Base-by-base conservation (phyloP, 306 rosid species). In the Clitoria ternatea region DNA sequence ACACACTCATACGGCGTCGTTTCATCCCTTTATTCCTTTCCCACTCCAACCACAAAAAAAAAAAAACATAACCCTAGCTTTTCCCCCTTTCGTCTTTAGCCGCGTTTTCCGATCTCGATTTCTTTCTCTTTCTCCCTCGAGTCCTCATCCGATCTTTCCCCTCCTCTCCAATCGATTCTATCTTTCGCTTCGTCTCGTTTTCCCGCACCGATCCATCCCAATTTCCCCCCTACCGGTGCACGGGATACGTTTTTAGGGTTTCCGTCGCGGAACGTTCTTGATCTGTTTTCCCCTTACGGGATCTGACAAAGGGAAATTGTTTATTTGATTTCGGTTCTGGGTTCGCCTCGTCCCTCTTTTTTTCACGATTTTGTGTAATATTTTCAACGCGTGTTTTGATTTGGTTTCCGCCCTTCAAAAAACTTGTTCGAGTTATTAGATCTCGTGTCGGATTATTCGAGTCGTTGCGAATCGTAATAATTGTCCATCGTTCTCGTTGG, bases 41-140 rank as follows among this genome's bases (percentile, higher is more conserved):
- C 39, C 74, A 39, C 72, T 60, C 80, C 40, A 50, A 50, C 76
- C 79, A 11, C 39, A 37, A 61, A 60, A n/a, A 43, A 66, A 78
- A 74, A 50, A 49, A 49, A 72, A 66, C 24, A 76, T 33, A 90
- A 76, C 92, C 93, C 92, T 83, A 85, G 61, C 78, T 60, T 69
- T 75, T 45, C 64, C 83, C 85, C 26, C 52, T 74, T 77, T 81
- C 79, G 70, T 85, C 75, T 48, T 42, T 82, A 79, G 85, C 89
- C 84, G 86, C 87, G 55, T 80, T 76, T 90, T 76, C 70, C 78
- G 77, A 83, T 84, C 90, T 70, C 49, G 57, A 75, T 81, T 17
- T 24, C 40, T 56, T 50, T 61, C 69, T 6, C 66, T 76, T 77
- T 23, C 62, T 14, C 39, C 5, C 12, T 65, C 85, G 45, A 80